Conservation (phyloP, 495 filamentous ascomycete genomes). For the Hapsidospora chrysogenum region DNA sequence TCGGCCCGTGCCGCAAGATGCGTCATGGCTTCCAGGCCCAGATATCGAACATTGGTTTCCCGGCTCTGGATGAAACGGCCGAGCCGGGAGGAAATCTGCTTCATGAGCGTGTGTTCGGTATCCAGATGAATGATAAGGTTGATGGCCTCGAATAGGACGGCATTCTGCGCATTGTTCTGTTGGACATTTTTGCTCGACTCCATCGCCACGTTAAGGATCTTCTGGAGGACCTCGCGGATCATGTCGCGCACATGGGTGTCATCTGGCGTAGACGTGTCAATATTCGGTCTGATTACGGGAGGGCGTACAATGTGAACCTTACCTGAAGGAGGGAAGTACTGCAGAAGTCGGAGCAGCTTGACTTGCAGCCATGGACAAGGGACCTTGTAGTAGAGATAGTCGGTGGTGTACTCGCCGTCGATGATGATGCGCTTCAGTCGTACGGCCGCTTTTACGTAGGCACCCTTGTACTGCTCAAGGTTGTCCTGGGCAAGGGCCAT, state of each 20-base stretch:
- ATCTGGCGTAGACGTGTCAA: conserved; percentile 36
- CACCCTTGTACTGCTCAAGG: conserved; percentile 80
- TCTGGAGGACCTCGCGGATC: conserved; percentile 81
- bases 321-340: conserved; percentile 95
- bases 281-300: not conserved
- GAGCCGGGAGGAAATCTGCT: conserved; percentile 84
- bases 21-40: conserved; percentile 95
- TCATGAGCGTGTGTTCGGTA: conserved; percentile 87
- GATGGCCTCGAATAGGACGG: conserved; percentile 95
- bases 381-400: conserved; percentile 98
- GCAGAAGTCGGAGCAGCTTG: conserved; percentile 75
- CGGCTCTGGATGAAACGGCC: conserved; percentile 94
- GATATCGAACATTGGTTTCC: conserved; percentile 95
- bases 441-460: conserved; percentile 83
- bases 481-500: conserved; percentile 93
- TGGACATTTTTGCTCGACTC: conserved; percentile 97
- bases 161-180: conserved; percentile 98
- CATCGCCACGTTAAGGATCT: conserved; percentile 76
- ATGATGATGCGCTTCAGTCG: conserved; percentile 77
- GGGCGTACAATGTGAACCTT: conserved; percentile 17
- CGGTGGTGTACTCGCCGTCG: conserved; percentile 68
- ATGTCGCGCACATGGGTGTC: conserved; percentile 83
- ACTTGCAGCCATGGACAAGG: conserved; percentile 98
- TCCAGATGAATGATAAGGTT: conserved; percentile 98
- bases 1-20: conserved; percentile 91